phyloP scores from a whole-genome alignment of 2,329 filamentous ascomycete genomes.

The Parastagonospora nodorum region DNA sequence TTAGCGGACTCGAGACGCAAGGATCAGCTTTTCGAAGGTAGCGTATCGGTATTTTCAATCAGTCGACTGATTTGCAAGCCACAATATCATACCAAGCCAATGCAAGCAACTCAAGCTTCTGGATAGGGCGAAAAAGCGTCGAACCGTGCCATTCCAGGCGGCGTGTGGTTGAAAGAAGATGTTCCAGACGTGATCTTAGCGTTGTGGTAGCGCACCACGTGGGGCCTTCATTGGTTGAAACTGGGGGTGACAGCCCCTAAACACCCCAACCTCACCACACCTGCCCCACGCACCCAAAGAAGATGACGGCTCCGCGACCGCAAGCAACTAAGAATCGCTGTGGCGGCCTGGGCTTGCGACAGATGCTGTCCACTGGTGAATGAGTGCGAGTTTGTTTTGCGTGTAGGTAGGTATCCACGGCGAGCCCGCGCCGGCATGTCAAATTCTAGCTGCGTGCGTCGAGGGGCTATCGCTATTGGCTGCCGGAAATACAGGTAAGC shows the following conservation, averaged over 20 bases:
- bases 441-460: conserved; percentile 6
- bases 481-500: not conserved
- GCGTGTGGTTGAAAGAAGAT: not conserved
- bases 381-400: not conserved
- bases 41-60: not conserved
- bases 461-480: not conserved
- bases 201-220: conserved; percentile 4
- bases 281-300: not conserved
- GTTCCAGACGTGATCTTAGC: conserved; percentile 1
- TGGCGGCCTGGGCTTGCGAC: conserved; percentile 12
- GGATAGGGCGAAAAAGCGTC: not conserved
- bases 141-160: not conserved
- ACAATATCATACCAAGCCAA: not conserved
- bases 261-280: not conserved
- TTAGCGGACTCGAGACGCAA: too few species aligned
- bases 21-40: too few species aligned
- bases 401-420: not conserved
- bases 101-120: conserved; percentile 1
- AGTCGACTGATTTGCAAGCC: not conserved
- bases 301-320: conserved; percentile 6
- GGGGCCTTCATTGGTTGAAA: conserved; percentile 2
- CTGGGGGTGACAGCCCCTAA: not conserved
- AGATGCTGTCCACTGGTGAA: conserved; percentile 1
- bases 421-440: not conserved
- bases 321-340: conserved; percentile 8